These are phyloP conservation scores for Tylopilus felleus DNA, from an alignment of 768 basidiomycete genomes.

Conservation along the genomic window DNA sequence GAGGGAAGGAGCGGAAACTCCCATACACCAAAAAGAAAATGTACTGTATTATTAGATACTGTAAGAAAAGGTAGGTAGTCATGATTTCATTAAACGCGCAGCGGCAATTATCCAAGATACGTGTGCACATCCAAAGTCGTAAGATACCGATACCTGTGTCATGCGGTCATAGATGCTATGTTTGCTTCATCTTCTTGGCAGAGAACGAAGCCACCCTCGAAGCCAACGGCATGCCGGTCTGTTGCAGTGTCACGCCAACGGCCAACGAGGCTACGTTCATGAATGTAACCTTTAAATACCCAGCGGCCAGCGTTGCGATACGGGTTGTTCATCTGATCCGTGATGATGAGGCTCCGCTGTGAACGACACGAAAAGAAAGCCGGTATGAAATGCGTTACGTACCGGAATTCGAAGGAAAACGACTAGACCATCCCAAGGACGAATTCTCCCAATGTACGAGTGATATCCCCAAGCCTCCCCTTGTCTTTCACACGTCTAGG, in stretches of 20 bases:
- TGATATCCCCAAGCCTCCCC: conserved; percentile 50
- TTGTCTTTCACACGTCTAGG: conserved; percentile 41
- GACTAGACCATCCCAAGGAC: conserved; percentile 50
- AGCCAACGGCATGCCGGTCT: conserved; percentile 37
- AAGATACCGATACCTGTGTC: conserved; percentile 15
- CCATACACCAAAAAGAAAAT: background rate
- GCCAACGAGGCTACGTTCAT: conserved; percentile 48
- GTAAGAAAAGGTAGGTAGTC: background rate
- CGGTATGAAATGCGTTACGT: conserved; percentile 17
- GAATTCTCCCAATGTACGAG: conserved; percentile 45
- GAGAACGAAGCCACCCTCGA: conserved; percentile 48
- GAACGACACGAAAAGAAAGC: background rate
- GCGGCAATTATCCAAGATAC: conserved; percentile 12
- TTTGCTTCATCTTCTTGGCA: conserved; percentile 31
- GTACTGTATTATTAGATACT: conserved; percentile 12
- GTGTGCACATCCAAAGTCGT: conserved; percentile 6
- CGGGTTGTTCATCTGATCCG: conserved; percentile 34
- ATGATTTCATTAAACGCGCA: conserved; percentile 10
- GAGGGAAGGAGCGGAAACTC: background rate
- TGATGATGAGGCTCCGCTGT: conserved; percentile 5
- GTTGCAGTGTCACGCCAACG: conserved; percentile 53
- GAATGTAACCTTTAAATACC: conserved; percentile 53
- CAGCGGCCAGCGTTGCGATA: conserved; percentile 38
- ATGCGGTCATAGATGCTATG: conserved; percentile 14
- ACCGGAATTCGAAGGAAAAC: conserved; percentile 46